Base-by-base conservation (phyloP, 345 rosid genomes). In the Arabis alpina region DNA sequence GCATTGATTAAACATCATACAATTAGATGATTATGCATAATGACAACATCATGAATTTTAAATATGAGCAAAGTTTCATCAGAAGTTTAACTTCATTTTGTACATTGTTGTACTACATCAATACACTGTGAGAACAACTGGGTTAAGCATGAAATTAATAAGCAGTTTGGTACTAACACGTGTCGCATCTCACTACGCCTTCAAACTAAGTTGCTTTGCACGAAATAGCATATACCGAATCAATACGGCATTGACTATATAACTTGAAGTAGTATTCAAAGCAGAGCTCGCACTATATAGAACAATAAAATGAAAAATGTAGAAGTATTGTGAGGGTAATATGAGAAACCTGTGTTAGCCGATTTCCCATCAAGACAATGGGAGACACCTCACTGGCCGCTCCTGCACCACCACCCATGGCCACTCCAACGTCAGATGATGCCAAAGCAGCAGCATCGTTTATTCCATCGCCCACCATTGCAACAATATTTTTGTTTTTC, bases 401-500 rank as follows among this genome's bases (percentile, higher is more conserved):
- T 75, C 93, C 97, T 80, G 87, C 96, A 76, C 96, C 95, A 47
- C 85, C 89, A 41, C 98, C 92, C 95, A 93, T 86, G 65, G 96
- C 97, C 61, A 93, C 85, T 70, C 98, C 98, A 79, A 93, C 74
- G 68, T 91, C 88, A 53, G 96, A 78, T 55, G 86, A 87, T 73
- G 98, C 98, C 83, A 93, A 82, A 28, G 98, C 97, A 64, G 96
- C 91, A 61, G 97, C 98, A 83, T 91, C 98, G 67, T 93, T 93
- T 71, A 93, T 91, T 53, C 98, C 98, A 79, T 93, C 98, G 28
- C 97, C 98, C 63, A 93, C 91, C 98, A 93, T 93, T 23, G 97
- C 97, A 54, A 91, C 95, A 32, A 81, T 62, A n/a, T 85, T 89
- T 67, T 84, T 80, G 60, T 81, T 84, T 72, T 75, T 80, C 82